These are phyloP conservation scores for Adansonia digitata DNA, from an alignment of 345 rosid genomes.

Conservation along the genomic window DNA sequence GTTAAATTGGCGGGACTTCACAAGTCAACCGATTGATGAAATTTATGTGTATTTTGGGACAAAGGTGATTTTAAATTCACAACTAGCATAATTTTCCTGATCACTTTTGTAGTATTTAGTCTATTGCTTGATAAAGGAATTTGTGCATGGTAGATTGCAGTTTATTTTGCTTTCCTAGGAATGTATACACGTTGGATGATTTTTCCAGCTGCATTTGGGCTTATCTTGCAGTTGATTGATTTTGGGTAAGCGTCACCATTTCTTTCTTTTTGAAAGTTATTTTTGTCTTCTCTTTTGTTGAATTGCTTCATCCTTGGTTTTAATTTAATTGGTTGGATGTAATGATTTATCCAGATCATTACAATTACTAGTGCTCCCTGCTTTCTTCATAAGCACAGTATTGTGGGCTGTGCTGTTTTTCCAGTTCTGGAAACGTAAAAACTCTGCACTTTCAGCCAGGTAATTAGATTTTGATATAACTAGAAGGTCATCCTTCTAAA, in stretches of 20 bases:
- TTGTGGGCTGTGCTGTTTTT: conserved; percentile 88
- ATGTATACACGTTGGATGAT: conserved; percentile 81
- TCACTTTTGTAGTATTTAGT: not conserved
- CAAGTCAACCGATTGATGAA: conserved; percentile 78
- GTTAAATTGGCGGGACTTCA: conserved; percentile 63
- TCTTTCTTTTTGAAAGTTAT: conserved; percentile 1
- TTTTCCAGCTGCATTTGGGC: conserved; percentile 72
- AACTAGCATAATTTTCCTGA: not conserved
- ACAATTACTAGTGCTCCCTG: conserved; percentile 69
- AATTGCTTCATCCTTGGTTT: not conserved
- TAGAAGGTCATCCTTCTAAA: not conserved
- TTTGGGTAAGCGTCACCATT: conserved; percentile 47
- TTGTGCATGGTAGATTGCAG: conserved; percentile 55
- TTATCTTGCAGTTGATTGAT: conserved; percentile 60
- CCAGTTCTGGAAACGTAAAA: conserved; percentile 97
- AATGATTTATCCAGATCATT: conserved; percentile 45
- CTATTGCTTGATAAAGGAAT: conserved; percentile 15
- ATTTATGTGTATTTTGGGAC: conserved; percentile 78
- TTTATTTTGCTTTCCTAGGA: conserved; percentile 84
- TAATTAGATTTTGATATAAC: conserved; percentile 16
- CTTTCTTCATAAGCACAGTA: conserved; percentile 58
- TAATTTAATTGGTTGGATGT: not conserved
- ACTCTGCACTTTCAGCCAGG: conserved; percentile 74
- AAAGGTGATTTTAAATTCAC: conserved; percentile 43
- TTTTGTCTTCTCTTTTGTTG: conserved; percentile 1